These are phyloP conservation scores for Candida golubevii DNA, from an alignment of 805 yeast genomes.

Conservation along the genomic window DNA sequence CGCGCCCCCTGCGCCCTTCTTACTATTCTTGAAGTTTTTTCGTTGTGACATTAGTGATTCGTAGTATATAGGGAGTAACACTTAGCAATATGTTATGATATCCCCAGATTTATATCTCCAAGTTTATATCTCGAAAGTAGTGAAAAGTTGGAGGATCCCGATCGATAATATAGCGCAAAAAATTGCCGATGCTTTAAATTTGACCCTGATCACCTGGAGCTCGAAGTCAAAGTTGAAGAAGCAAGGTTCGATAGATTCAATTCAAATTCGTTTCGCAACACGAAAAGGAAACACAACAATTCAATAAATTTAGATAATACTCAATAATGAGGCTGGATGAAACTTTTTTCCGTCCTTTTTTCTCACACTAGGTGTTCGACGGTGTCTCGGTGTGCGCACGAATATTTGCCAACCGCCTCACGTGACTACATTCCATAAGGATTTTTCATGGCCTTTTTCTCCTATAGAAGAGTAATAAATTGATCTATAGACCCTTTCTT, in stretches of 20 bases:
- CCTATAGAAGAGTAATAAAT: too few species aligned
- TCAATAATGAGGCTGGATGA: background rate
- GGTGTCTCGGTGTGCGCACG: slow-evolving; percentile 14
- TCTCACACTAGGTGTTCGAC: slow-evolving; percentile 8
- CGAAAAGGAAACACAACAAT: slow-evolving; percentile 1
- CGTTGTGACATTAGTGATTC: slow-evolving; percentile 17
- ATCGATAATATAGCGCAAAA: slow-evolving; percentile 6
- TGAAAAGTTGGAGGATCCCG: slow-evolving; percentile 4
- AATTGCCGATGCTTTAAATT: slow-evolving; percentile 1
- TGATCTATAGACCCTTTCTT: too few species aligned
- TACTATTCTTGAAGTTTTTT: slow-evolving; percentile 13
- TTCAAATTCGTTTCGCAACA: slow-evolving; percentile 1
- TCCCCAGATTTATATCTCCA: too few species aligned
- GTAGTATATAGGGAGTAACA: background rate
- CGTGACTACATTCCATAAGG: background rate
- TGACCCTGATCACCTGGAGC: slow-evolving; percentile 3
- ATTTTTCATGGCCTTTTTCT: too few species aligned
- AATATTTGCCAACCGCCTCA: slow-evolving; percentile 5
- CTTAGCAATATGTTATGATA: too few species aligned
- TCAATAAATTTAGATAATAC: background rate
- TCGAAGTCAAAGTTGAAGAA: background rate
- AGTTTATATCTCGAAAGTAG: too few species aligned
- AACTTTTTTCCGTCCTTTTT: slow-evolving; percentile 9
- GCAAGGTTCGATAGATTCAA: background rate
- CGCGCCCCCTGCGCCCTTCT: slow-evolving; percentile 10